Conservation (phyloP, 176 grass and related monocot species). For the Bonia amplexicaulis region DNA sequence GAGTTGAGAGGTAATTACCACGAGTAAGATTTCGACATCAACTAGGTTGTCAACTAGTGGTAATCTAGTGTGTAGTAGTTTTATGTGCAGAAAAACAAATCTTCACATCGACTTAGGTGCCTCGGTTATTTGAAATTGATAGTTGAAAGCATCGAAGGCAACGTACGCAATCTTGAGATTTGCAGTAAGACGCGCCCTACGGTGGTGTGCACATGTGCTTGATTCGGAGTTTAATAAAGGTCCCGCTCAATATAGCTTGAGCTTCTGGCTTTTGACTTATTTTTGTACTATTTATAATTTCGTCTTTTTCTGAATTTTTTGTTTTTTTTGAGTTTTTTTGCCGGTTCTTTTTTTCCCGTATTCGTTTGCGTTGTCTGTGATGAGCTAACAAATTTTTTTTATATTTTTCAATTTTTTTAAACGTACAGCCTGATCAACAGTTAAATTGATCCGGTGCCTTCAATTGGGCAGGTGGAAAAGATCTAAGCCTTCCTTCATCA, state of each 20-base stretch:
- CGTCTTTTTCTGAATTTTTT: no score
- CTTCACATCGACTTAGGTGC: background rate
- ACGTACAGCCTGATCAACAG: no score
- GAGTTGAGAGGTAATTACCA: background rate
- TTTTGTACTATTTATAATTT: no score
- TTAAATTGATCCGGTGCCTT: no score
- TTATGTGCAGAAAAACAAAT: background rate
- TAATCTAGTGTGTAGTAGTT: background rate
- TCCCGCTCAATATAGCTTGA: no score
- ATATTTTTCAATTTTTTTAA: no score
- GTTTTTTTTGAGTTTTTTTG: no score
- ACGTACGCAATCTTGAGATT: slow-evolving; percentile 1
- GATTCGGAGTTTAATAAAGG: background rate
- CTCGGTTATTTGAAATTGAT: background rate
- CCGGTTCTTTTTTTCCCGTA: no score
- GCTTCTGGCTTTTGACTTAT: no score
- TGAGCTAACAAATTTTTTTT: no score
- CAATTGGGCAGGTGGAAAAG: no score
- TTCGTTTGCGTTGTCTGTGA: no score
- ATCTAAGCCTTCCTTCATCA: background rate
- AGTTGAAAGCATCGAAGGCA: background rate
- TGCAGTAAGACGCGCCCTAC: slow-evolving; percentile 21
- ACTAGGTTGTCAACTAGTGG: background rate
- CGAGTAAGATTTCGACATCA: background rate
- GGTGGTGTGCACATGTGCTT: slow-evolving; percentile 36